A percentile compares a stretch with the other conserved stretches of the same genome.
Conservation (phyloP, 2,329 filamentous ascomycete genomes). For the Sporothrix pallida region DNA sequence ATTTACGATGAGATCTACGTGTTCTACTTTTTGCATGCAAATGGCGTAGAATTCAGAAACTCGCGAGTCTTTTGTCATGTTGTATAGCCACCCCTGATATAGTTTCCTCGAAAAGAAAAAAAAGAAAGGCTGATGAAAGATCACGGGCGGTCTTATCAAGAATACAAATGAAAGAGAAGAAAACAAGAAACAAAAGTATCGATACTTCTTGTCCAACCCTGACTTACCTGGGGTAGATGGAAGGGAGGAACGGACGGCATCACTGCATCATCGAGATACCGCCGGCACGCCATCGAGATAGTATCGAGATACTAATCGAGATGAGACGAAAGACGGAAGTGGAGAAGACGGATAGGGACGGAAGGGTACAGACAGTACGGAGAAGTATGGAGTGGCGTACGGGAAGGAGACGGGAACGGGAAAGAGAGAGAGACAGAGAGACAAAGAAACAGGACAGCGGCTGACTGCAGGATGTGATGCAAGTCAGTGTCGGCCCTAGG, state of each 20-base stretch:
- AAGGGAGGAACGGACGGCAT: not conserved
- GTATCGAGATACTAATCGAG: not conserved
- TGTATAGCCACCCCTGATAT: too few relatives aligned
- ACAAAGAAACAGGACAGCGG: not conserved
- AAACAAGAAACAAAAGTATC: not conserved
- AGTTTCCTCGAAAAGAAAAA: too few relatives aligned
- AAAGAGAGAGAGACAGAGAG: not conserved
- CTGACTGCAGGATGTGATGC: conserved; percentile 15
- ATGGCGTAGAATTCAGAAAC: not conserved
- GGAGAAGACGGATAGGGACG: not conserved
- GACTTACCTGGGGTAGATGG: not conserved
- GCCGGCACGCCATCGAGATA: too few relatives aligned
- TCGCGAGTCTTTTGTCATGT: not conserved
- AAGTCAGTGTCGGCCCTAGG: not conserved
- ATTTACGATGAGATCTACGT: not conserved
- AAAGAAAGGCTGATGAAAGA: too few relatives aligned
- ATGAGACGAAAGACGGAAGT: conserved; percentile 1
- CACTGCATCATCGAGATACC: conserved; percentile 22
- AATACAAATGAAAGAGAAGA: not conserved
- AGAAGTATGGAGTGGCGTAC: not conserved
- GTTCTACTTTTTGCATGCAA: not conserved
- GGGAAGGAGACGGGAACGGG: conserved; percentile 8
- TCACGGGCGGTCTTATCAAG: too few relatives aligned
- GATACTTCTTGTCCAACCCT: not conserved
- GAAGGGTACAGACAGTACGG: too few relatives aligned